Percentiles rank a stretch among this genome's conserved stretches.
Evolutionary conservation across 805 yeast species (phyloP).

Genomic region (Debaryomyces castellii): DNA sequence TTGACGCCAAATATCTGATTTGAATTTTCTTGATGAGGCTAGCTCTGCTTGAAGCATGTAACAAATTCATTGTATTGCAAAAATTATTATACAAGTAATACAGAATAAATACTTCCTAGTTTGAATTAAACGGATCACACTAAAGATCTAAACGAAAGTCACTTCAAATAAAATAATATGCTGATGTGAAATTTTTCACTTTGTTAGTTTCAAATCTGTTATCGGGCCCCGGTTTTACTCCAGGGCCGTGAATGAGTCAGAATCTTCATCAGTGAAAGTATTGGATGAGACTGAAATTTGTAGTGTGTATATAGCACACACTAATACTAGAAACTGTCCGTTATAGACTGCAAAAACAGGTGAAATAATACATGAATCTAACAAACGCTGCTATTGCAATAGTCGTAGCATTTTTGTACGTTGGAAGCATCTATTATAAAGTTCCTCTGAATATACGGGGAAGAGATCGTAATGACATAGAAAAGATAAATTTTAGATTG

Average conservation of each 20-base stretch:
- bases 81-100: neutral
- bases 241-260: conserved; percentile 4
- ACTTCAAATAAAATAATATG: neutral
- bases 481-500: conserved; percentile 43
- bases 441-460: conserved; percentile 21
- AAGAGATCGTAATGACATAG: conserved; percentile 41
- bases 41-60: neutral
- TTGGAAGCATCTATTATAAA: conserved; percentile 36
- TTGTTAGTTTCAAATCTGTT: neutral
- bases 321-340: neutral
- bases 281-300: neutral
- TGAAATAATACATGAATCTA: neutral
- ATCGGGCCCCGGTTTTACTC: neutral
- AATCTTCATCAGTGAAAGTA: neutral
- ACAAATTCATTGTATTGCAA: neutral
- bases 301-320: neutral
- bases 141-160: neutral
- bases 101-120: neutral
- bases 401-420: conserved; percentile 46
- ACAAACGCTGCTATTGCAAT: conserved; percentile 17
- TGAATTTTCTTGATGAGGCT: neutral
- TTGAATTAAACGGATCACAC: neutral
- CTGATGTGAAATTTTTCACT: neutral
- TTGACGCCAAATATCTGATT: conserved; percentile 18
- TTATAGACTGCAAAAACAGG: neutral